Percentiles rank a stretch among this genome's conserved stretches.
These are phyloP conservation scores for Cicer pinnatifidum DNA, from an alignment of 306 rosid species.

Conservation along the genomic window DNA sequence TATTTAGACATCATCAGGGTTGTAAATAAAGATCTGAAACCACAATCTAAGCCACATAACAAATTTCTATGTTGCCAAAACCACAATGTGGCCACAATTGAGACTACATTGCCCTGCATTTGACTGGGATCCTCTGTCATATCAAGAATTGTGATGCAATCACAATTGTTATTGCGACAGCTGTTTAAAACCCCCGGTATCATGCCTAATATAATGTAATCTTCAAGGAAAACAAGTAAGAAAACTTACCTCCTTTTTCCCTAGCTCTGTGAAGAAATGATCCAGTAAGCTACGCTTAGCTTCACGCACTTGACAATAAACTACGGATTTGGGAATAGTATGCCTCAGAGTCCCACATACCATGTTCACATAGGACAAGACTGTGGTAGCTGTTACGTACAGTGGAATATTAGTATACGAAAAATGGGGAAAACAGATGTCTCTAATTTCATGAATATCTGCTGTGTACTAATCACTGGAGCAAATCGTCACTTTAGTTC, in stretches of 20 bases:
- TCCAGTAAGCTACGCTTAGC: slow-evolving; percentile 90
- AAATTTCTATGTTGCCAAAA: too few relatives aligned
- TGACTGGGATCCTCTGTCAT: too few relatives aligned
- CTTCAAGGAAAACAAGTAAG: slow-evolving; percentile 36
- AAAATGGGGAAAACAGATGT: slow-evolving; percentile 29
- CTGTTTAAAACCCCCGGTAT: too few relatives aligned
- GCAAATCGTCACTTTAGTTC: neutral
- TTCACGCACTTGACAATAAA: slow-evolving; percentile 96
- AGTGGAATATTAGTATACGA: slow-evolving; percentile 26
- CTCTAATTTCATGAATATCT: slow-evolving; percentile 10
- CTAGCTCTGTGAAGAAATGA: slow-evolving; percentile 86
- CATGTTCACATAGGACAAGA: slow-evolving; percentile 90
- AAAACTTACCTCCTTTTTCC: slow-evolving; percentile 71
- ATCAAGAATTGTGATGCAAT: too few relatives aligned
- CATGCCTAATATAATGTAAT: neutral
- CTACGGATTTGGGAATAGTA: slow-evolving; percentile 92
- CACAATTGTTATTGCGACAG: too few relatives aligned
- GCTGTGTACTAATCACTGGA: neutral
- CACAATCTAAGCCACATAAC: too few relatives aligned
- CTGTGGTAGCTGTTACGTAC: slow-evolving; percentile 68
- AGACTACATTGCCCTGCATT: too few relatives aligned
- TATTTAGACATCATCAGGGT: too few relatives aligned
- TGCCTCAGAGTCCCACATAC: slow-evolving; percentile 82
- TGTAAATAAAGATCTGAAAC: too few relatives aligned
- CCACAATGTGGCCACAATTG: too few relatives aligned